Evolutionary conservation across 495 filamentous ascomycete species (phyloP).

Genomic region (Wilcoxina mikolae): DNA sequence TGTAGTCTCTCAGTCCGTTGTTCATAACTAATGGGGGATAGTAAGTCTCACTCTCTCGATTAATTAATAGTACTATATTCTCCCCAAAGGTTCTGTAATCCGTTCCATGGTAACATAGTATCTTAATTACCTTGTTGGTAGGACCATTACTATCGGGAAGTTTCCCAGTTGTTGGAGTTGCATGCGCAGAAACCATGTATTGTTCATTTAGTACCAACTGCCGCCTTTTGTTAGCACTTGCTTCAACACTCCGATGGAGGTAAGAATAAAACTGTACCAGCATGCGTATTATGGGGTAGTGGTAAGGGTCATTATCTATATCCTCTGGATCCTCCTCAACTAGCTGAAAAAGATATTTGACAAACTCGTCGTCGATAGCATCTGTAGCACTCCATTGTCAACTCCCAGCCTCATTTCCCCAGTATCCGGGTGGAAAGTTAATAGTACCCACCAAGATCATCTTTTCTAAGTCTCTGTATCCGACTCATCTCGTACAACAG

Average conservation of each 20-base stretch:
- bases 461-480: conserved; percentile 62
- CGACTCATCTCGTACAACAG: conserved; percentile 94
- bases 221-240: conserved; percentile 14
- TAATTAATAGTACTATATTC: conserved; percentile 90
- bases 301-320: conserved; percentile 71
- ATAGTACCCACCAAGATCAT: conserved; percentile 49
- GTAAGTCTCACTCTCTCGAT: conserved; percentile 57
- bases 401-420: conserved; percentile 31
- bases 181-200: conserved; percentile 71
- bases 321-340: conserved; percentile 85
- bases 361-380: conserved; percentile 64
- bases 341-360: conserved; percentile 68
- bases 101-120: conserved; percentile 62
- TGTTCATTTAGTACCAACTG: conserved; percentile 96
- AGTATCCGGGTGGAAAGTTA: conserved; percentile 5
- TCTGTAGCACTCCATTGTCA: conserved; percentile 3
- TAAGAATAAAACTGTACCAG: conserved; percentile 50
- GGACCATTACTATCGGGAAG: conserved; percentile 39
- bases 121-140: conserved; percentile 88
- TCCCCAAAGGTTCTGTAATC: conserved; percentile 89
- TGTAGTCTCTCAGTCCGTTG: conserved; percentile 15
- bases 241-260: background rate
- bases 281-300: conserved; percentile 87
- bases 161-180: conserved; percentile 35
- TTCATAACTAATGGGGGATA: background rate